Evolutionary conservation across 306 rosid species (phyloP), one percentile per base, ranked within the genome.

Genomic region (Pueraria montana): DNA sequence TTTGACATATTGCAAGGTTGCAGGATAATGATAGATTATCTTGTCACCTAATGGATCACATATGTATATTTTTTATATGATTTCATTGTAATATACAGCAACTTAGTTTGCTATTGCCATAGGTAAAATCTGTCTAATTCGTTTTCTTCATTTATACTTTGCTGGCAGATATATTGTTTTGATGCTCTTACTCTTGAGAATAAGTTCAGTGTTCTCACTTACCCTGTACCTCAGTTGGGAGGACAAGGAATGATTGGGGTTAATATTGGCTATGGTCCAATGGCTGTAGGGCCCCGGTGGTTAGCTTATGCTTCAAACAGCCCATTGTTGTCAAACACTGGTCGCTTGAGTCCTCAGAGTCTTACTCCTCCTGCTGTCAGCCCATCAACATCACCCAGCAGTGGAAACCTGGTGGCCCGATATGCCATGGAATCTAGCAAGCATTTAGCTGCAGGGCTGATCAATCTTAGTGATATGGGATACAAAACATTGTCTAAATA

Each of bases 391-490:
- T 96, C 99, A 59, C 99, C 99, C 34, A 81, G 97, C 83, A 89
- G 43, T 79, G 98, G 99, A 84, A 96, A 78, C 89, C 79, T 91
- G 80, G 92, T 96, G 82, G 99, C 99, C 42, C 95, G 97, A 77
- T 96, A 94, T 90, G 99, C 99, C 65, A 90, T 92, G 95, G 99
- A 96, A 80, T 96, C 99, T 85, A 90, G 99, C 86, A 96, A 96
- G 90, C 98, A 96, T 23, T 85, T 96, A 80, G 98, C 99, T 68
- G 83, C 91, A 43, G 98, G 99, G 59, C 59, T 96, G 70, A 87
- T 96, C 68, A 94, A 92, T 87, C 90, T 96, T 61, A 89, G 98
- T 36, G 99, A 96, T 84, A 96, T 89, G 95, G 95, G 98, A 16
- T 96, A 92, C 87, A 94, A 94, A 90, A 94, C 97, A 69, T 78